phyloP scores from a whole-genome alignment of 106 monocot species.

The Narthecium ossifragum region DNA sequence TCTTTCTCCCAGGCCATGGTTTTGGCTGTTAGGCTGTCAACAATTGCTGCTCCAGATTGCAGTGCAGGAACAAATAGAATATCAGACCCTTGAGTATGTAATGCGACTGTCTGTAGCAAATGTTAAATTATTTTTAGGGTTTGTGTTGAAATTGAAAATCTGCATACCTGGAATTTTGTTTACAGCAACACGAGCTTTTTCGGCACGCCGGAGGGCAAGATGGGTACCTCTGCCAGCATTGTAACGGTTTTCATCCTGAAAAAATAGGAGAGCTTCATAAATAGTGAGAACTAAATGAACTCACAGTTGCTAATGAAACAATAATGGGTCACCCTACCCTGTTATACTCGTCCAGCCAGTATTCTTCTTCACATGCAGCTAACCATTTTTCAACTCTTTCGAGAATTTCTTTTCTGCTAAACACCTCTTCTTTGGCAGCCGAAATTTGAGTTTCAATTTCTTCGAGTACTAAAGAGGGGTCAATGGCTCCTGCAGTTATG shows the following conservation, averaged over 20 bases:
- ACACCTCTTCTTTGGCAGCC: constrained; percentile 54
- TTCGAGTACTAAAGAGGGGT: constrained; percentile 44
- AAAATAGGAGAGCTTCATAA: not conserved
- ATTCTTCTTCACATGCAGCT: constrained; percentile 57
- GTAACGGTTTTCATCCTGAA: constrained; percentile 53
- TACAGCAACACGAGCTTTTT: constrained; percentile 72
- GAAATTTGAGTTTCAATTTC: constrained; percentile 57
- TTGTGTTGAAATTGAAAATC: not conserved
- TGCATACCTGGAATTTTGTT: constrained; percentile 73
- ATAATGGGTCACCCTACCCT: constrained; percentile 21
- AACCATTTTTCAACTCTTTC: constrained; percentile 78
- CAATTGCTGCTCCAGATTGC: constrained; percentile 35
- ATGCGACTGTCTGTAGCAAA: too few species aligned
- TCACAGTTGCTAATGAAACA: not conserved
- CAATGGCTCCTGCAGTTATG: constrained; percentile 54
- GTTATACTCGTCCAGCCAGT: constrained; percentile 78
- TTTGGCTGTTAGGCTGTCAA: constrained; percentile 50
- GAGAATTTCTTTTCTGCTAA: constrained; percentile 62
- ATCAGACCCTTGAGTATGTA: too few species aligned
- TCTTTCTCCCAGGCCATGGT: constrained; percentile 74
- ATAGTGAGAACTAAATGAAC: not conserved
- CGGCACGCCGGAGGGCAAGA: constrained; percentile 50
- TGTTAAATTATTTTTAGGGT: not conserved
- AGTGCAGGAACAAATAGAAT: not conserved
- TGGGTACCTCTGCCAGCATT: constrained; percentile 72